Percentiles rank a stretch among this genome's conserved stretches.
phyloP scores from a whole-genome alignment of 352 stramenopile genomes.

The Globisporangium polare region DNA sequence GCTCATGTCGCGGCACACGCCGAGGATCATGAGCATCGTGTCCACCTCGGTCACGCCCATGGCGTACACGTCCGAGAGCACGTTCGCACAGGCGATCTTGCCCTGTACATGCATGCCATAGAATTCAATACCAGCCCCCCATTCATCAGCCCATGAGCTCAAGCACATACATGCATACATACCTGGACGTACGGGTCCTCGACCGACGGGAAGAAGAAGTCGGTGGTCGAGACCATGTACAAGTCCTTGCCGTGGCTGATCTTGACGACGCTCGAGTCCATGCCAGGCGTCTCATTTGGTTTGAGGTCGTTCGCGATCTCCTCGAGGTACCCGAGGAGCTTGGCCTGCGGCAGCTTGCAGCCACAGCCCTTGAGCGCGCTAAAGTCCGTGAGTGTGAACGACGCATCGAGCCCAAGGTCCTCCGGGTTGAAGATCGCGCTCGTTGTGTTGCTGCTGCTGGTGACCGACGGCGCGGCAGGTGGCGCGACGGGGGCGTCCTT shows the following conservation, averaged over 20 bases:
- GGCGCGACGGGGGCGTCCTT: slow-evolving; percentile 1
- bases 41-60: slow-evolving; percentile 93
- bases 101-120: slow-evolving; percentile 32
- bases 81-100: slow-evolving; percentile 93
- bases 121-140: no score
- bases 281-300: slow-evolving; percentile 87
- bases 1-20: slow-evolving; percentile 90
- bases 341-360: slow-evolving; percentile 93
- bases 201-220: slow-evolving; percentile 96
- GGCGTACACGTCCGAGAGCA: slow-evolving; percentile 93
- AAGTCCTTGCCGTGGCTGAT: slow-evolving; percentile 80
- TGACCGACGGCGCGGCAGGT: slow-evolving; percentile 1
- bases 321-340: slow-evolving; percentile 91
- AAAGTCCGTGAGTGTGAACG: slow-evolving; percentile 84
- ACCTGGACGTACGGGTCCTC: slow-evolving; percentile 91
- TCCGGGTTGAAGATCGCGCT: slow-evolving; percentile 46
- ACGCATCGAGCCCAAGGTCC: slow-evolving; percentile 55
- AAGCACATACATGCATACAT: not conserved
- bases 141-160: no score
- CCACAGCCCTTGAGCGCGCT: slow-evolving; percentile 93
- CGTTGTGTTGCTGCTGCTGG: not conserved
- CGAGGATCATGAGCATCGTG: slow-evolving; percentile 95
- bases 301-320: slow-evolving; percentile 89
- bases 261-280: slow-evolving; percentile 90
- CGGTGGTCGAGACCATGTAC: slow-evolving; percentile 91